Evolutionary conservation across 805 yeast genomes (phyloP).

Genomic region (Cyberlindnera maritima): DNA sequence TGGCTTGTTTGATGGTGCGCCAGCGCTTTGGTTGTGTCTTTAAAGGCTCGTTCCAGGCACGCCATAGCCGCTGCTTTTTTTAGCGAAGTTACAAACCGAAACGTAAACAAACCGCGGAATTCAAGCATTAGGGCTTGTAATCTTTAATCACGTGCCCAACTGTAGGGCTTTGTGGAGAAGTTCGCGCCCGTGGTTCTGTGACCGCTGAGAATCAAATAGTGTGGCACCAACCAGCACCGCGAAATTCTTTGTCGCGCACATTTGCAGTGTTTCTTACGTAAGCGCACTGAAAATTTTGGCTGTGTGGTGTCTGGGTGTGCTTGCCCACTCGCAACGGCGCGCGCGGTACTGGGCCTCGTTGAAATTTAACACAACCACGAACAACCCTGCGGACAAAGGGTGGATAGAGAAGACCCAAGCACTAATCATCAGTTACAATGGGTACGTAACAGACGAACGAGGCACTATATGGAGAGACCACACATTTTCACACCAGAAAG

Average conservation of each 20-base stretch:
- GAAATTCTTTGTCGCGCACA: neutral
- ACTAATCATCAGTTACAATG: conserved; percentile 30
- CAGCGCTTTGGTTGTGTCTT: neutral
- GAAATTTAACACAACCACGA: conserved; percentile 20
- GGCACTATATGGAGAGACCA: neutral
- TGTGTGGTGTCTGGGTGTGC: conserved; percentile 5
- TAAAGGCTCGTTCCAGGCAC: neutral
- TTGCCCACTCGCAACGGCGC: conserved; percentile 2
- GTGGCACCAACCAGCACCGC: conserved; percentile 2
- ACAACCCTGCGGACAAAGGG: neutral
- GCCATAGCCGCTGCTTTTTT: neutral
- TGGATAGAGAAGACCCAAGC: conserved; percentile 12
- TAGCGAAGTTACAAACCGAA: conserved; percentile 11
- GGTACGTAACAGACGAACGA: conserved; percentile 23
- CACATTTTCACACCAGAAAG: neutral
- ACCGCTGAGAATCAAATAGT: neutral
- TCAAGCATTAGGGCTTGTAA: conserved; percentile 3
- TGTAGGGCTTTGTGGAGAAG: neutral
- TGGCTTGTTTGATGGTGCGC: no score
- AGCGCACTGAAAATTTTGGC: conserved; percentile 2
- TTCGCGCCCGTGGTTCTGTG: neutral
- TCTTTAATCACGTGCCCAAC: neutral
- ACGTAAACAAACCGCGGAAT: conserved; percentile 14
- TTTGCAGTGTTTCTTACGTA: neutral
- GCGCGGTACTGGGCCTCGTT: conserved; percentile 14